These are phyloP conservation scores for Trifolium repens DNA, from an alignment of 306 rosid species.

Conservation along the genomic window DNA sequence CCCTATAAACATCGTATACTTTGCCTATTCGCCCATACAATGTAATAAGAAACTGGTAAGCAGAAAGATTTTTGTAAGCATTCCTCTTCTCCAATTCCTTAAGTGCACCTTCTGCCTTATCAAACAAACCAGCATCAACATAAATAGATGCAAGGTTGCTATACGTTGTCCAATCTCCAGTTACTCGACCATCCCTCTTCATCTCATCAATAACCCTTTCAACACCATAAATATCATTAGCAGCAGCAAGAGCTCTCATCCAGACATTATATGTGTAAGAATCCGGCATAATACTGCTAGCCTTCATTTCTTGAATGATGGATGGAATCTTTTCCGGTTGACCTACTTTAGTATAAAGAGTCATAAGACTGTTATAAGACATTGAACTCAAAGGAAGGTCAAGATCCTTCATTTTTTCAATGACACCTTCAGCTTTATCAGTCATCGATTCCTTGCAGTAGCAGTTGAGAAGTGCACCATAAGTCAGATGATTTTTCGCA, in stretches of 20 bases:
- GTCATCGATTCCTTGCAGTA: slow-evolving; percentile 89
- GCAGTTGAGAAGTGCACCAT: slow-evolving; percentile 85
- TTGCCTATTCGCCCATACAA: slow-evolving; percentile 75
- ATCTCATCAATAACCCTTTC: slow-evolving; percentile 90
- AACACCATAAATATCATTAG: slow-evolving; percentile 70
- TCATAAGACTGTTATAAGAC: slow-evolving; percentile 86
- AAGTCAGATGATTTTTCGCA: slow-evolving; percentile 76
- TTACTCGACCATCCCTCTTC: slow-evolving; percentile 79
- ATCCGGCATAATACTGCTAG: slow-evolving; percentile 60
- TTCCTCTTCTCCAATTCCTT: slow-evolving; percentile 87
- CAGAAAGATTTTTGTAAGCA: slow-evolving; percentile 58
- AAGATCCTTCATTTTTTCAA: slow-evolving; percentile 90
- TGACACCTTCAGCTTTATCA: slow-evolving; percentile 79
- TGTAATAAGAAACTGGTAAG: slow-evolving; percentile 82
- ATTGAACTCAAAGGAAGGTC: slow-evolving; percentile 69
- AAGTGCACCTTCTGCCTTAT: slow-evolving; percentile 80
- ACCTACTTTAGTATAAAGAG: slow-evolving; percentile 70
- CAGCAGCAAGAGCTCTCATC: slow-evolving; percentile 91
- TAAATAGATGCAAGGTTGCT: slow-evolving; percentile 88
- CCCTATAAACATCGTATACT: slow-evolving; percentile 69
- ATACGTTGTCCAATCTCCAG: slow-evolving; percentile 83
- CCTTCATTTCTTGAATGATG: slow-evolving; percentile 80
- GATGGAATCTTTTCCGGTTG: slow-evolving; percentile 68
- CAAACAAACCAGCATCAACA: slow-evolving; percentile 65
- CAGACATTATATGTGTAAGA: slow-evolving; percentile 74